A percentile compares a stretch with the other conserved stretches of the same genome.
These are phyloP conservation scores for Xylaria cubensis DNA, from an alignment of 495 filamentous ascomycete species.

Conservation along the genomic window DNA sequence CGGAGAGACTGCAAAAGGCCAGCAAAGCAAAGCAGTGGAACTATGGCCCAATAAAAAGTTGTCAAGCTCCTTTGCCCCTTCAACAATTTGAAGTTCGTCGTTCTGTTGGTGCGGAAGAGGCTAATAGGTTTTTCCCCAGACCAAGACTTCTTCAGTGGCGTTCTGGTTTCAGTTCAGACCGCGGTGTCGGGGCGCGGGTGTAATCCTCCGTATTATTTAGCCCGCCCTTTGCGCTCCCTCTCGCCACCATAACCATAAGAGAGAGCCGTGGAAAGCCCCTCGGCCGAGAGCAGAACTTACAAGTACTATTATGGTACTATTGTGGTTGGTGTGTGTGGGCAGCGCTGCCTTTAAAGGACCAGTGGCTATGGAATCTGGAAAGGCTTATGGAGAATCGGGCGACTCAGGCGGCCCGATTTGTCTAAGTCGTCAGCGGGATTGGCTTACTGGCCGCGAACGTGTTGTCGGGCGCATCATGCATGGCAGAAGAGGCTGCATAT, in stretches of 20 bases:
- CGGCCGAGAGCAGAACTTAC: not conserved
- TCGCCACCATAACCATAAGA: not conserved
- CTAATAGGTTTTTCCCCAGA: conserved; percentile 33
- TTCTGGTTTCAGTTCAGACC: not conserved
- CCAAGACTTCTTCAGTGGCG: conserved; percentile 32
- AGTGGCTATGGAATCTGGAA: conserved; percentile 9
- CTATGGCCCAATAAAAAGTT: conserved; percentile 39
- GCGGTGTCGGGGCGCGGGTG: not conserved
- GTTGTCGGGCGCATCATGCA: conserved; percentile 42
- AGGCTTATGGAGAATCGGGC: conserved; percentile 33
- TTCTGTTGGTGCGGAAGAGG: conserved; percentile 28
- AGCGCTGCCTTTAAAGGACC: conserved; percentile 19
- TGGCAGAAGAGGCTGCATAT: conserved; percentile 41
- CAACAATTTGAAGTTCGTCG: not conserved
- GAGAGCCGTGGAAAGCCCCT: not conserved
- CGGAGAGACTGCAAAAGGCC: conserved; percentile 31
- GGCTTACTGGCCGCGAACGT: conserved; percentile 39
- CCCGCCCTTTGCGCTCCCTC: not conserved
- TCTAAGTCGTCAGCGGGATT: conserved; percentile 43
- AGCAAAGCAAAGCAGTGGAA: conserved; percentile 35
- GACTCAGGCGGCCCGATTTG: conserved; percentile 45
- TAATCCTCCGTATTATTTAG: conserved; percentile 4
- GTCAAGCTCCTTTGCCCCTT: conserved; percentile 15
- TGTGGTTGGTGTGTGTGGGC: conserved; percentile 30
- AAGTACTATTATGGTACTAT: conserved; percentile 4